Percentiles rank a stretch among this genome's conserved stretches.
These are phyloP conservation scores for Microcyclospora tardicrescens DNA, from an alignment of 2,329 filamentous ascomycete species.

Conservation along the genomic window DNA sequence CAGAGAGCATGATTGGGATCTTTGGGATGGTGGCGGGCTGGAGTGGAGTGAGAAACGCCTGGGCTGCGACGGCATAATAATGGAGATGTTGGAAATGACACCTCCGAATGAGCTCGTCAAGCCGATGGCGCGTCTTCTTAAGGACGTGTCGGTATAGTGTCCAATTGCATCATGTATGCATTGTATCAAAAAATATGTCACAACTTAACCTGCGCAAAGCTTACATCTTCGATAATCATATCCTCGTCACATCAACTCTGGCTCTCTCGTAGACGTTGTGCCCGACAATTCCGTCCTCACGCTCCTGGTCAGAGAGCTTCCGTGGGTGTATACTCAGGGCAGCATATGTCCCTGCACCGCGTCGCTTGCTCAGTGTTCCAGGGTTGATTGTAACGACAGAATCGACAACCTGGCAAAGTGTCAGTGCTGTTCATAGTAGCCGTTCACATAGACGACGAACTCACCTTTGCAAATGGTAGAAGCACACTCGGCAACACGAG, in stretches of 20 bases:
- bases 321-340: constrained; percentile 63
- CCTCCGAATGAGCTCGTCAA: no score
- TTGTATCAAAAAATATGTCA: no score
- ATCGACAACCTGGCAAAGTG: constrained; percentile 59
- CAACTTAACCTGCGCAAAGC: no score
- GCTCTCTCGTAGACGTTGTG: constrained; percentile 73
- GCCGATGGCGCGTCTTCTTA: no score
- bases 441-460: constrained; percentile 12
- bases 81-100: background rate
- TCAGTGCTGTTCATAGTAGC: constrained; percentile 4
- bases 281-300: constrained; percentile 42
- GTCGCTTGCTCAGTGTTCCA: constrained; percentile 71
- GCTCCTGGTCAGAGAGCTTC: constrained; percentile 44
- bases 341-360: constrained; percentile 74
- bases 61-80: constrained; percentile 26
- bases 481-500: constrained; percentile 70
- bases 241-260: constrained; percentile 75
- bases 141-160: no score
- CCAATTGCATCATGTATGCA: no score
- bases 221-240: constrained; percentile 31
- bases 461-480: constrained; percentile 77
- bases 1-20: constrained; percentile 45
- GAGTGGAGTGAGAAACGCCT: constrained; percentile 32
- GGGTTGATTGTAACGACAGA: constrained; percentile 86
- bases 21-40: constrained; percentile 41